Percentiles rank a stretch among this genome's conserved stretches.
Conservation (phyloP, 129 eudicot genomes). For the Artemisia argyi region DNA sequence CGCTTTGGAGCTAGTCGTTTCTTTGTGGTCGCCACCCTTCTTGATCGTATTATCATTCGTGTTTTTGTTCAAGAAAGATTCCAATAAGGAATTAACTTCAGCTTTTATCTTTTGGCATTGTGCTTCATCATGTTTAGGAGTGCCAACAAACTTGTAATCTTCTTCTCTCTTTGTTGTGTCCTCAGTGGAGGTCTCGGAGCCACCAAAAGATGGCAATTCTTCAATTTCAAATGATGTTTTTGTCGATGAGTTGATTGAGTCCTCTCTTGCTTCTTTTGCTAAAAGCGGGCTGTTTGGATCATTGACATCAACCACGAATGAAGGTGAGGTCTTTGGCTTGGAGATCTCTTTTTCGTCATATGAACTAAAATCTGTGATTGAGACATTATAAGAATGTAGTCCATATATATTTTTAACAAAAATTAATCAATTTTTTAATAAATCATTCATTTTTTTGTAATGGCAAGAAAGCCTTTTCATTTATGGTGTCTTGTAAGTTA, state of each 20-base stretch:
- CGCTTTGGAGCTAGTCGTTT: slow-evolving; percentile 23
- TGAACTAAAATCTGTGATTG: slow-evolving; percentile 27
- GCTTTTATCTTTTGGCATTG: slow-evolving; percentile 20
- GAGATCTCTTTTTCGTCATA: slow-evolving; percentile 22
- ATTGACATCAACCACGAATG: slow-evolving; percentile 25
- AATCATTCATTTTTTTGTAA: too few species aligned
- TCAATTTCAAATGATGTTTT: slow-evolving; percentile 49
- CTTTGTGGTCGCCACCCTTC: slow-evolving; percentile 21
- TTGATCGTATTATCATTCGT: slow-evolving; percentile 34
- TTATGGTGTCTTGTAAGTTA: too few species aligned
- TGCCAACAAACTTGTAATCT: slow-evolving; percentile 27
- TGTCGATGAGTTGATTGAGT: slow-evolving; percentile 31
- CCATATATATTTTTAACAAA: too few species aligned
- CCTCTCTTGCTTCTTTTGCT: slow-evolving; percentile 17
- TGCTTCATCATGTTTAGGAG: slow-evolving; percentile 32
- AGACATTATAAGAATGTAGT: background rate
- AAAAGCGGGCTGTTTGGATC: slow-evolving; percentile 17
- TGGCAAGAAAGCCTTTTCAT: too few species aligned
- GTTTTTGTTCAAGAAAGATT: slow-evolving; percentile 23
- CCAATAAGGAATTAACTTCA: slow-evolving; percentile 29
- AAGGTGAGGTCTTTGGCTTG: slow-evolving; percentile 23
- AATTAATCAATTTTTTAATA: too few species aligned
- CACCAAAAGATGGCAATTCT: slow-evolving; percentile 46
- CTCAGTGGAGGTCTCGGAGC: slow-evolving; percentile 53
- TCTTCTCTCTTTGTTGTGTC: slow-evolving; percentile 41